Evolutionary conservation across 495 filamentous ascomycete genomes (phyloP).

Genomic region (Hypomontagnella monticulosa): DNA sequence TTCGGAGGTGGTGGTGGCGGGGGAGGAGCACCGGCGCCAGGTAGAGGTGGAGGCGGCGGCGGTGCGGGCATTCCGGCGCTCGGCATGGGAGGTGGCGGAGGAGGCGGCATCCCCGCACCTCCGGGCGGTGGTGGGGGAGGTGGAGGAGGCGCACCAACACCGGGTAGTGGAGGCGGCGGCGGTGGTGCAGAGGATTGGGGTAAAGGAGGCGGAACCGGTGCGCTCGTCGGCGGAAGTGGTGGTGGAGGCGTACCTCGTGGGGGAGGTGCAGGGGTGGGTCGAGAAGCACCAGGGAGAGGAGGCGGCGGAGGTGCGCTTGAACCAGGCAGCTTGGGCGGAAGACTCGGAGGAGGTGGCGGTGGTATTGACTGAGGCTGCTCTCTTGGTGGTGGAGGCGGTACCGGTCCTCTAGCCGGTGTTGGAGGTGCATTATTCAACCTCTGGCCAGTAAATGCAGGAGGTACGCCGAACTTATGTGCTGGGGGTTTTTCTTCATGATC

Average conservation of each 20-base stretch:
- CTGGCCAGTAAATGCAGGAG: constrained; percentile 81
- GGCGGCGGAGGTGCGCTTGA: constrained; percentile 64
- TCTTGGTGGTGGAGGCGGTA: constrained; percentile 72
- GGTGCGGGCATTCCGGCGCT: constrained; percentile 60
- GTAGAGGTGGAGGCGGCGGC: constrained; percentile 63
- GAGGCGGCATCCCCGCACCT: constrained; percentile 35
- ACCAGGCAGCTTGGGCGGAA: constrained; percentile 76
- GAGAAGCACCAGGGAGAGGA: constrained; percentile 43
- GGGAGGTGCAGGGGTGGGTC: constrained; percentile 47
- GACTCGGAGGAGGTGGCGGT: constrained; percentile 63
- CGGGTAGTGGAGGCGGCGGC: constrained; percentile 47
- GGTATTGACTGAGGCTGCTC: constrained; percentile 56
- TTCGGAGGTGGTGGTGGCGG: constrained; percentile 75
- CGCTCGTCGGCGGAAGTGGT: constrained; percentile 49
- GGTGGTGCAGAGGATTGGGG: constrained; percentile 51
- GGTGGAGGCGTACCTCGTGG: constrained; percentile 46
- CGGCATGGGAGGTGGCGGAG: constrained; percentile 43
- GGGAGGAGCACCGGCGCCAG: constrained; percentile 68
- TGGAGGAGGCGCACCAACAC: constrained; percentile 33
- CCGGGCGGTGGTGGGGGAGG: constrained; percentile 53
- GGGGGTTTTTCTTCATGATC: constrained; percentile 59
- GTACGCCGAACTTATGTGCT: constrained; percentile 72
- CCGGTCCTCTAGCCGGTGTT: constrained; percentile 73
- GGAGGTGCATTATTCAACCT: constrained; percentile 69
- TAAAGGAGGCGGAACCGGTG: constrained; percentile 49